A percentile compares a stretch with the other conserved stretches of the same genome.
Evolutionary conservation across 1,284 basidiomycete genomes (phyloP).

Genomic region (Singerocomus rubriflavus): DNA sequence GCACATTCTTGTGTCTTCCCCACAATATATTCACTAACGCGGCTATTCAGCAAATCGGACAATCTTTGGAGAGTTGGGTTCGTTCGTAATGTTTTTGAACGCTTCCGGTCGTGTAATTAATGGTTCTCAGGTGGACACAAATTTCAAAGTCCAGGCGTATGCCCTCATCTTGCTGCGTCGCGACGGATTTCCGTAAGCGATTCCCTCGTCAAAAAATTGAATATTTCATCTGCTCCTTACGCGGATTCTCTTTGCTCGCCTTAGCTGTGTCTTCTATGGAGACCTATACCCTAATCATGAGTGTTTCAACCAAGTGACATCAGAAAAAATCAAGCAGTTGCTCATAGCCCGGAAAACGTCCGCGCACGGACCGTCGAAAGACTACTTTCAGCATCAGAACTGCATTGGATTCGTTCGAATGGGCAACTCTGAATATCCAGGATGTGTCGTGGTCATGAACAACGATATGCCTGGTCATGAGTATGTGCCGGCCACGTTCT

Average conservation of each 20-base stretch:
- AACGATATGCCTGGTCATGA: slow-evolving; percentile 37
- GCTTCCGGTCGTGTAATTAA: neutral
- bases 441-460: slow-evolving; percentile 69
- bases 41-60: slow-evolving; percentile 58
- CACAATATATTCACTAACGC: neutral
- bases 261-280: slow-evolving; percentile 88
- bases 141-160: slow-evolving; percentile 81
- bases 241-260: neutral
- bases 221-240: neutral
- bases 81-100: slow-evolving; percentile 19
- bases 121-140: slow-evolving; percentile 50
- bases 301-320: slow-evolving; percentile 55
- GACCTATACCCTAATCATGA: slow-evolving; percentile 77
- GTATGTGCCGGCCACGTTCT: slow-evolving; percentile 12
- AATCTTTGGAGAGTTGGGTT: slow-evolving; percentile 77
- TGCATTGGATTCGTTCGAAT: slow-evolving; percentile 73
- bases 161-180: slow-evolving; percentile 81
- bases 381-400: slow-evolving; percentile 57
- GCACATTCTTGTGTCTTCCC: neutral
- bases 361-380: slow-evolving; percentile 59
- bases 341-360: slow-evolving; percentile 59
- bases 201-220: neutral
- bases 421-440: slow-evolving; percentile 48
- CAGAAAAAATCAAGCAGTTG: slow-evolving; percentile 48
- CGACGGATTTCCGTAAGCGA: slow-evolving; percentile 80